Evolutionary conservation across 2,329 filamentous ascomycete genomes (phyloP).

Genomic region (Orbilia javanica): DNA sequence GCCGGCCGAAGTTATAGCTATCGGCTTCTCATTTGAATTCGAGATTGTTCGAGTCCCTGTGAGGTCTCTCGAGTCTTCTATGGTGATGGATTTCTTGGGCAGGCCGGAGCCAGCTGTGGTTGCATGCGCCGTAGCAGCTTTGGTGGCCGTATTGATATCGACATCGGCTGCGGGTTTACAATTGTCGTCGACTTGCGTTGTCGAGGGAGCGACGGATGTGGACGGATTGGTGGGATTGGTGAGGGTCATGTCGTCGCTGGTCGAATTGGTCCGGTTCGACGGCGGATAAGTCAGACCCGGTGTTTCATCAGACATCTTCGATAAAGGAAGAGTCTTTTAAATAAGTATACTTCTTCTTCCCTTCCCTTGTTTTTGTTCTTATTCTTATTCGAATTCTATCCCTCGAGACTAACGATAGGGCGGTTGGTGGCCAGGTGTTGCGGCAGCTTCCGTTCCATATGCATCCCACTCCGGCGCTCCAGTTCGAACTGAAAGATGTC

Average conservation of each 20-base stretch:
- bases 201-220: conserved; percentile 48
- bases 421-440: neutral
- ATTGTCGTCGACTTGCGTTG: conserved; percentile 29
- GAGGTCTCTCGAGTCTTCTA: neutral
- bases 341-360: conserved; percentile 17
- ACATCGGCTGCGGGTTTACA: neutral
- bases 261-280: conserved; percentile 42
- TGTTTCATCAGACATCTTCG: conserved; percentile 27
- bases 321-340: neutral
- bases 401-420: neutral
- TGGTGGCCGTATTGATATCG: neutral
- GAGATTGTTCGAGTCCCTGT: conserved; percentile 2
- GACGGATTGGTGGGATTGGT: conserved; percentile 49
- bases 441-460: conserved; percentile 23
- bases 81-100: neutral
- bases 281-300: conserved; percentile 44
- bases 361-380: too few species aligned
- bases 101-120: neutral
- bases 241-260: conserved; percentile 57
- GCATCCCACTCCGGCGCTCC: neutral
- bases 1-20: neutral
- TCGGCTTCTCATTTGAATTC: conserved; percentile 21
- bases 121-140: neutral
- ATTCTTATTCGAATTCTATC: too few species aligned
- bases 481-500: neutral